Evolutionary conservation across 2,329 filamentous ascomycete genomes (phyloP), one percentile per base, ranked within the genome.

Genomic region (Monilinia aucupariae): DNA sequence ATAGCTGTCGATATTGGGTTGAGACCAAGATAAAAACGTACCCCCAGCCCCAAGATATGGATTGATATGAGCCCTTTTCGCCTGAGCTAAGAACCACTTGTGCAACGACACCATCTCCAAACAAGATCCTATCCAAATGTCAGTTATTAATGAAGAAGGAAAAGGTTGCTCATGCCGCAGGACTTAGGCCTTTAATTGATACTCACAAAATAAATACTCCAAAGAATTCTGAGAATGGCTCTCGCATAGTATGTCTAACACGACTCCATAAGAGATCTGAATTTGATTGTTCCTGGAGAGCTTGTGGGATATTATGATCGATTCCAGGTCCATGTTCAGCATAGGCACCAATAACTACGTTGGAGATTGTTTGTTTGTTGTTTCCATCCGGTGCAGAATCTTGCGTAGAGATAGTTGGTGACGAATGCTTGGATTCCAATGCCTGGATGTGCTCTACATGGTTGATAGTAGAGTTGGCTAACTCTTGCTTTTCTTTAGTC

Each of bases 101-200:
- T 4, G 87, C 87, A 32, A 90, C 85, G 55, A 85, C 66, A 39
- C 86, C 87, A 65, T 90, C 84, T 9, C 88, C 88, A 69, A 90
- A 90, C 49, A 90, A 75, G 66, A 63, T 59, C 17, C 54, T 58
- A 7, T 9, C 22, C 6, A 4, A 47, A 12, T 17, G 41, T 58
- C 5, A 58, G 13, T 34, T 13, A 7, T 7, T 7, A 4, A 20
- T 5, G 13, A 25, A 10, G 4, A 58, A 58, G 6, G 45, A 22
- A 20, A 17, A 4, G 20, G 4, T 12, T 47, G 2, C 4, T 12
- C n/a, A 34, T 25, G 2, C 1, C 2, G 7, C 6, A 7, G 7
- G 2, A 13, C 20, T 34, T 7, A 17, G 1, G 13, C 4, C 8
- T 17, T 47, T 12, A 2, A 27, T 17, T 9, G 9, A 7, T n/a